These are phyloP conservation scores for Saccharum officinarum DNA, from an alignment of 176 grass and related monocot species.

Conservation along the genomic window DNA sequence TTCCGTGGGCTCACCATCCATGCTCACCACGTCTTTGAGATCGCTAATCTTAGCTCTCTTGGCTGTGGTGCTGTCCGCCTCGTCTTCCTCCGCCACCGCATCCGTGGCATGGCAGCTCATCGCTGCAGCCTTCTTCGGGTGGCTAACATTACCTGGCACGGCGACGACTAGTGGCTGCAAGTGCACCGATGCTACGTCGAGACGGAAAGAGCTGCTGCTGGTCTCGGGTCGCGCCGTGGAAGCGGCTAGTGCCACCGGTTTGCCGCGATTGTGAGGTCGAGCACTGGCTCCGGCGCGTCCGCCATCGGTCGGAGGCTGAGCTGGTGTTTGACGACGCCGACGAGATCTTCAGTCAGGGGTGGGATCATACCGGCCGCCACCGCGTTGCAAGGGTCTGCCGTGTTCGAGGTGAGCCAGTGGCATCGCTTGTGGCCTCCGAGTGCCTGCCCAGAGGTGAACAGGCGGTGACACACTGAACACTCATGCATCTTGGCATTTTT, in stretches of 20 bases:
- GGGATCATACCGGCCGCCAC: slow-evolving; percentile 31
- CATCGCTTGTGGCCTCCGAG: slow-evolving; percentile 93
- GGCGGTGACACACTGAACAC: slow-evolving; percentile 85
- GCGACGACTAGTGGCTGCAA: slow-evolving; percentile 9
- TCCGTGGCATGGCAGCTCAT: slow-evolving; percentile 31
- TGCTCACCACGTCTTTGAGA: slow-evolving; percentile 64
- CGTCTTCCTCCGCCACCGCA: slow-evolving; percentile 50
- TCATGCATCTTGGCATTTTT: slow-evolving; percentile 95
- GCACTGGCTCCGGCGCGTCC: slow-evolving; percentile 39
- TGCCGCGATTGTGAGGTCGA: slow-evolving; percentile 44
- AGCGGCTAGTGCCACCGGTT: slow-evolving; percentile 15
- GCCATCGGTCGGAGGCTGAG: slow-evolving; percentile 46
- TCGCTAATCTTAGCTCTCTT: slow-evolving; percentile 61
- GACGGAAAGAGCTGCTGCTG: slow-evolving; percentile 37
- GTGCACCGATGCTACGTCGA: slow-evolving; percentile 28
- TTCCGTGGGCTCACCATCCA: slow-evolving; percentile 42
- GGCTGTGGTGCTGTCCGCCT: slow-evolving; percentile 59
- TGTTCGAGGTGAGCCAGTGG: slow-evolving; percentile 76
- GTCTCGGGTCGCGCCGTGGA: not conserved
- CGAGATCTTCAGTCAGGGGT: slow-evolving; percentile 32
- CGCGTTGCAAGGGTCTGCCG: slow-evolving; percentile 16
- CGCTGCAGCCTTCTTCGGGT: slow-evolving; percentile 10
- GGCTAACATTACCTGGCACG: slow-evolving; percentile 9
- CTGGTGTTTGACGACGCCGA: slow-evolving; percentile 21
- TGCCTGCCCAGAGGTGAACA: slow-evolving; percentile 87